Evolutionary conservation across 768 basidiomycete species (phyloP).

Genomic region (Epithele typhae): DNA sequence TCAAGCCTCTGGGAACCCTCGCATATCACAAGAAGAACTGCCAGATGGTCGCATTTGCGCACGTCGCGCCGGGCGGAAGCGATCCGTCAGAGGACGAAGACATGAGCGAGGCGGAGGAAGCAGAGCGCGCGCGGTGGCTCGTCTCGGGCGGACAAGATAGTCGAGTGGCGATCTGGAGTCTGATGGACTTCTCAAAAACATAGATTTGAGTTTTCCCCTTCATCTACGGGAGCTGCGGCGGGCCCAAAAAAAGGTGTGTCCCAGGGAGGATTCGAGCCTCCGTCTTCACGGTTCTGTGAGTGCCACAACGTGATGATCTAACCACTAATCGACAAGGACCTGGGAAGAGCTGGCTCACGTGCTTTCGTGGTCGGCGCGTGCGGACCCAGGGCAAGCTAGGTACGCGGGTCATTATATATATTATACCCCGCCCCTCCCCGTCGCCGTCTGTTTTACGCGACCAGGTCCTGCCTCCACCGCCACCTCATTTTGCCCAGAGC

Average conservation of each 20-base stretch:
- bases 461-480: too few relatives aligned
- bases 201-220: background rate
- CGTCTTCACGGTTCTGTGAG: constrained; percentile 13
- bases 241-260: constrained; percentile 5
- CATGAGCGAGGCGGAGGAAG: constrained; percentile 20
- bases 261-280: constrained; percentile 19
- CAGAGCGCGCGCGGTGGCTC: constrained; percentile 22
- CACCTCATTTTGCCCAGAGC: too few relatives aligned
- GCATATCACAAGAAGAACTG: constrained; percentile 77
- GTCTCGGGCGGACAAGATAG: constrained; percentile 22
- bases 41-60: constrained; percentile 71
- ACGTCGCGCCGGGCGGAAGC: background rate
- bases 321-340: constrained; percentile 18
- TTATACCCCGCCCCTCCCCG: too few relatives aligned
- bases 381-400: too few relatives aligned
- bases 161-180: constrained; percentile 24
- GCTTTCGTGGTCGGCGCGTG: background rate
- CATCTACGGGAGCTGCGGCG: too few relatives aligned
- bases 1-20: constrained; percentile 83
- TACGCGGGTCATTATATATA: too few relatives aligned
- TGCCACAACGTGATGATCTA: constrained; percentile 17
- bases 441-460: too few relatives aligned
- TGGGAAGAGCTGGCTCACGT: background rate
- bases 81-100: constrained; percentile 16
- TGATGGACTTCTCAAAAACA: constrained; percentile 20